Evolutionary conservation across 768 basidiomycete species (phyloP).

Genomic region (Flagelloscypha sp.): DNA sequence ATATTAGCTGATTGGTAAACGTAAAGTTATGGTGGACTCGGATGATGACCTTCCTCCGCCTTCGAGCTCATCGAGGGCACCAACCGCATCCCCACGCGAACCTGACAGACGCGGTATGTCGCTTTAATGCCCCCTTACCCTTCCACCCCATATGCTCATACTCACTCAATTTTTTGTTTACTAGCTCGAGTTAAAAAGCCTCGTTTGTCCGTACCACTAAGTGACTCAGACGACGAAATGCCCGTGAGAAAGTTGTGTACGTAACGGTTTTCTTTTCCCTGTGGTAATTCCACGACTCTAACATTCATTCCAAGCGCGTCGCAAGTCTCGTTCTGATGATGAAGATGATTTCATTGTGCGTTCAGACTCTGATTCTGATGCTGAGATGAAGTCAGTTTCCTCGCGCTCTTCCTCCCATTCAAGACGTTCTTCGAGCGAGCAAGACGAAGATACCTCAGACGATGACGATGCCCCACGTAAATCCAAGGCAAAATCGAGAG

Average conservation of each 20-base stretch:
- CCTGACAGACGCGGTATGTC: constrained; percentile 21
- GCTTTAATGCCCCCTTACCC: constrained; percentile 9
- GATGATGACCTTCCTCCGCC: constrained; percentile 50
- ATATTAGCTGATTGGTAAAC: constrained; percentile 40
- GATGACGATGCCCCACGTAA: constrained; percentile 27
- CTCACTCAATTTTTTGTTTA: constrained; percentile 7
- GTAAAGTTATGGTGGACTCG: constrained; percentile 65
- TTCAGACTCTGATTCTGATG: constrained; percentile 54
- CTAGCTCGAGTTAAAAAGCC: constrained; percentile 51
- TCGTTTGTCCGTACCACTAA: constrained; percentile 40
- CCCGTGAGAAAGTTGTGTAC: constrained; percentile 37
- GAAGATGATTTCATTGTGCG: constrained; percentile 70
- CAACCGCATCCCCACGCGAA: constrained; percentile 16
- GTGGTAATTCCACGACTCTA: constrained; percentile 56
- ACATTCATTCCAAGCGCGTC: constrained; percentile 46
- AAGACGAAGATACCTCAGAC: constrained; percentile 31
- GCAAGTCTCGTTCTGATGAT: constrained; percentile 37
- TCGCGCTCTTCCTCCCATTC: constrained; percentile 44
- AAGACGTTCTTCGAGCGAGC: constrained; percentile 27
- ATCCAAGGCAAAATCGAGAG: constrained; percentile 28
- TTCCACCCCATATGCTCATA: not conserved
- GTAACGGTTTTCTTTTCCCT: constrained; percentile 43
- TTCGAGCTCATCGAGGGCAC: constrained; percentile 16
- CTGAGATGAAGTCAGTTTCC: constrained; percentile 36
- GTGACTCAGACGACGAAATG: constrained; percentile 47